Conservation (phyloP, 129 eudicot species). For the Escallonia herrerae region DNA sequence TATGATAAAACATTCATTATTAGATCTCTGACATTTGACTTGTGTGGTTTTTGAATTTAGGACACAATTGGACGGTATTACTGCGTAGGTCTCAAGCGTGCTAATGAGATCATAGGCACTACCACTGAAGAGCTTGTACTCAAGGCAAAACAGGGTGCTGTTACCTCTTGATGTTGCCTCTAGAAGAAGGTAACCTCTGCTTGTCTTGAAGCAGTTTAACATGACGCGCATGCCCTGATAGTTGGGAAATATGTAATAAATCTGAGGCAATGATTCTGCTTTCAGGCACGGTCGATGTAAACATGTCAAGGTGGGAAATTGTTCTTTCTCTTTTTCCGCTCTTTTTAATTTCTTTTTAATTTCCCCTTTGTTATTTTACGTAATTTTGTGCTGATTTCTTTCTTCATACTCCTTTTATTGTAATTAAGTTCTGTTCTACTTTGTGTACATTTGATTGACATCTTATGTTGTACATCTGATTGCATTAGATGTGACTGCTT, state of each 20-base stretch:
- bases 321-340: neutral
- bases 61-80: conserved; percentile 89
- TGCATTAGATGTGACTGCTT: too few species aligned
- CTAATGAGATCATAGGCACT: conserved; percentile 88
- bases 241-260: neutral
- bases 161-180: conserved; percentile 26
- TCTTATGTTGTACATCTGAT: too few species aligned
- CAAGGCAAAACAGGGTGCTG: conserved; percentile 49
- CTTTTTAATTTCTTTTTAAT: neutral
- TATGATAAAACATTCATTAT: too few species aligned
- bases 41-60: conserved; percentile 24
- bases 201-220: neutral
- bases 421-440: too few species aligned
- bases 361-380: neutral
- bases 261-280: neutral
- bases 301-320: neutral
- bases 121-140: conserved; percentile 92
- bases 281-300: neutral
- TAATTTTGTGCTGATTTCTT: neutral
- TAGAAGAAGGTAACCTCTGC: neutral
- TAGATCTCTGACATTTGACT: conserved; percentile 1
- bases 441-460: too few species aligned
- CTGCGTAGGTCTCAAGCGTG: conserved; percentile 83
- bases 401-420: too few species aligned
- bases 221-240: neutral